Conservation (phyloP, 169 alveolate genomes). For the Cryptosporidium sp. region DNA sequence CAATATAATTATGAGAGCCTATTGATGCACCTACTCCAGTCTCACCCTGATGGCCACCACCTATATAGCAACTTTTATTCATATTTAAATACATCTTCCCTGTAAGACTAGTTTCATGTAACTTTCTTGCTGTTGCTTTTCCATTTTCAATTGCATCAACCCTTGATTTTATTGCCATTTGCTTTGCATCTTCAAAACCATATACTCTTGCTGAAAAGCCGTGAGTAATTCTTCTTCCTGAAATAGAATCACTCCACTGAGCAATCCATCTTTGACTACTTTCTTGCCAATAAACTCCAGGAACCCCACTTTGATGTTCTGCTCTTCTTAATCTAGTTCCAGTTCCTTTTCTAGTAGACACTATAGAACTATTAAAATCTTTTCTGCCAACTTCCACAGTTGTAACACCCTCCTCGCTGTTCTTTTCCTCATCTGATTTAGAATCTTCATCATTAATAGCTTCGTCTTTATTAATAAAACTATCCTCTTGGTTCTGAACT, state of each 20-base stretch:
- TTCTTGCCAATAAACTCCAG: constrained; percentile 76
- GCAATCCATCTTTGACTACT: constrained; percentile 76
- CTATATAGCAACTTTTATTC: background rate
- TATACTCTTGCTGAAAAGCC: constrained; percentile 75
- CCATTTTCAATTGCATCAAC: constrained; percentile 73
- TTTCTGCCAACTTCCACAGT: background rate
- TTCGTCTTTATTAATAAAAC: constrained; percentile 9
- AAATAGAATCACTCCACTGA: constrained; percentile 71
- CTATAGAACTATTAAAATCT: background rate
- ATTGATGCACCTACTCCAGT: background rate
- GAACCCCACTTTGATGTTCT: constrained; percentile 75
- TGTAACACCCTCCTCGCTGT: background rate
- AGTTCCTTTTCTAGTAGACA: constrained; percentile 17
- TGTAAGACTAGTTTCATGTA: constrained; percentile 38
- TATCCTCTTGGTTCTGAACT: background rate
- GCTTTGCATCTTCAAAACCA: constrained; percentile 74
- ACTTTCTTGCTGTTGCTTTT: constrained; percentile 73
- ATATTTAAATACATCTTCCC: constrained; percentile 12
- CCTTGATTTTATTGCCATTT: constrained; percentile 75
- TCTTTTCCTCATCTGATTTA: constrained; percentile 4
- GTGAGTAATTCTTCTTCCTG: constrained; percentile 76
- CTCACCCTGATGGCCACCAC: background rate
- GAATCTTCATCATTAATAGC: background rate
- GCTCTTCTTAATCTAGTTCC: constrained; percentile 50
- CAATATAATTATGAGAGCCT: background rate